Evolutionary conservation across 2,329 filamentous ascomycete genomes (phyloP).

Genomic region (Decorospora gaudefroyi): DNA sequence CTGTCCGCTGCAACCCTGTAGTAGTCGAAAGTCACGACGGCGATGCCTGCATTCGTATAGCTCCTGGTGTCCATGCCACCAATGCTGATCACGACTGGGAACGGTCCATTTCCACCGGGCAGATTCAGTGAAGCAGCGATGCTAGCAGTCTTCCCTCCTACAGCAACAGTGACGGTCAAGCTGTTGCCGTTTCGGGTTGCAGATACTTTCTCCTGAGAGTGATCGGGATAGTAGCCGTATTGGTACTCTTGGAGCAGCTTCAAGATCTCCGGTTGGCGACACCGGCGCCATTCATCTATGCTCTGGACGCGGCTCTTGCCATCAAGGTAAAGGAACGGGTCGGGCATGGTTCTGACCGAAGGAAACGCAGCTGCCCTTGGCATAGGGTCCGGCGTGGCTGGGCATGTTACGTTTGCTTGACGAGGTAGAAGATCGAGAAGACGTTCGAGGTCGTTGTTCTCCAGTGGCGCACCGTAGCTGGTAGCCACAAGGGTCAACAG

Average conservation of each 20-base stretch:
- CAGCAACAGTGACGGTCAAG: constrained; percentile 51
- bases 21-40: constrained; percentile 58
- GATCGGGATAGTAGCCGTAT: constrained; percentile 58
- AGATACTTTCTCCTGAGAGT: constrained; percentile 53
- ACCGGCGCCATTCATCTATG: constrained; percentile 56
- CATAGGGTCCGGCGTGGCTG: constrained; percentile 33
- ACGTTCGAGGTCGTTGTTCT: constrained; percentile 1
- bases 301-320: constrained; percentile 52
- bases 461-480: constrained; percentile 16
- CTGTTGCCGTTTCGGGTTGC: constrained; percentile 55
- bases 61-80: constrained; percentile 56
- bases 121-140: constrained; percentile 53
- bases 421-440: constrained; percentile 23
- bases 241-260: constrained; percentile 58
- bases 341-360: constrained; percentile 46
- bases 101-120: constrained; percentile 50
- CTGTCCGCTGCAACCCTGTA: constrained; percentile 55
- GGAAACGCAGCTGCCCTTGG: constrained; percentile 31
- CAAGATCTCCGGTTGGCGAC: constrained; percentile 57
- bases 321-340: constrained; percentile 54
- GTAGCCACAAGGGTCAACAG: constrained; percentile 11
- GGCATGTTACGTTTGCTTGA: constrained; percentile 33
- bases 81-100: constrained; percentile 55
- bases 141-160: constrained; percentile 51
- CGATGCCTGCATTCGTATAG: constrained; percentile 55